These are phyloP conservation scores for Fusarium armeniacum DNA, from an alignment of 2,329 filamentous ascomycete genomes.

Conservation along the genomic window DNA sequence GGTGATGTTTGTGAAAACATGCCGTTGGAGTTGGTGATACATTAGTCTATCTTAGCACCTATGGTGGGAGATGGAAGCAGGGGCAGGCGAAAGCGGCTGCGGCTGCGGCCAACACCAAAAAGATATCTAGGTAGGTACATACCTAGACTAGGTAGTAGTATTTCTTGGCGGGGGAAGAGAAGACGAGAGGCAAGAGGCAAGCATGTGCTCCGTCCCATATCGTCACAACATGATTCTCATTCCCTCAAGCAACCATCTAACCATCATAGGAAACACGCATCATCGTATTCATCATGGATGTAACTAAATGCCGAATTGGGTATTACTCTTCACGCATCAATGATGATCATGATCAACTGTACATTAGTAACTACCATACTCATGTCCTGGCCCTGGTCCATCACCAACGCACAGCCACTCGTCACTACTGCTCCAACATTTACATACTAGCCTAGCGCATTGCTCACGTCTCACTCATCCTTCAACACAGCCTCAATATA, in stretches of 20 bases:
- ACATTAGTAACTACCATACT: not conserved
- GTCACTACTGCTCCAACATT: slow-evolving; percentile 5
- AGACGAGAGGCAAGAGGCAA: slow-evolving; percentile 6
- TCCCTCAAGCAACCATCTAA: slow-evolving; percentile 3
- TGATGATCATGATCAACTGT: slow-evolving; percentile 6
- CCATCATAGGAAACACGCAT: slow-evolving; percentile 3
- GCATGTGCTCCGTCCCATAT: not conserved
- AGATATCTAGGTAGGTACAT: not conserved
- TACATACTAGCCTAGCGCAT: slow-evolving; percentile 3
- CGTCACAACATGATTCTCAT: not conserved
- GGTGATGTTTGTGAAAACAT: slow-evolving; percentile 27
- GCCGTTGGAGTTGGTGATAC: slow-evolving; percentile 24
- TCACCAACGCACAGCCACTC: slow-evolving; percentile 38
- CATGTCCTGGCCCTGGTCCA: slow-evolving; percentile 20
- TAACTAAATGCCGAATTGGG: slow-evolving; percentile 8
- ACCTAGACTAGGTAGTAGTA: not conserved
- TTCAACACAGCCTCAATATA: slow-evolving; percentile 37
- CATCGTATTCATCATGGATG: slow-evolving; percentile 11
- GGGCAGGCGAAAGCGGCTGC: slow-evolving; percentile 17
- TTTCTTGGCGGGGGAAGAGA: slow-evolving; percentile 1
- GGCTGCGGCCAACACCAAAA: slow-evolving; percentile 31
- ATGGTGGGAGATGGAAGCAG: slow-evolving; percentile 6
- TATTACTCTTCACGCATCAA: slow-evolving; percentile 2
- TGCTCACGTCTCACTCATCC: slow-evolving; percentile 29
- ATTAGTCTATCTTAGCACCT: not conserved